A percentile compares a stretch with the other conserved stretches of the same genome.
phyloP scores from a whole-genome alignment of 2,329 filamentous ascomycete species.

The Colletotrichum lini region DNA sequence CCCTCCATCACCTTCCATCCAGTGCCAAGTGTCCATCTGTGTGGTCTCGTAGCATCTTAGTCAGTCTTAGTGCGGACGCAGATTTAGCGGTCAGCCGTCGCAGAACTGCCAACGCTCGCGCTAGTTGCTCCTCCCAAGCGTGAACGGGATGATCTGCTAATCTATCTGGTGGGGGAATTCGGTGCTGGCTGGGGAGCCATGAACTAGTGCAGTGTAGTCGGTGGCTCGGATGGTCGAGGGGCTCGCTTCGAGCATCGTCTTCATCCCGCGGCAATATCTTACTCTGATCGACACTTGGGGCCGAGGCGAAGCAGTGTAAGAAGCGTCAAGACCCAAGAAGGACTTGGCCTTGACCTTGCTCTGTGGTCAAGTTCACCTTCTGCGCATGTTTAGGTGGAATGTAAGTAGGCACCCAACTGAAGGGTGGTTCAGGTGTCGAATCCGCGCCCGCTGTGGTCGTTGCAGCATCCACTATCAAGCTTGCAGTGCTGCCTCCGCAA shows the following conservation, averaged over 20 bases:
- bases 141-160: constrained; percentile 12
- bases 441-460: constrained; percentile 12
- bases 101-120: constrained; percentile 23
- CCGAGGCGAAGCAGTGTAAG: neutral
- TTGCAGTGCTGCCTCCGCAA: constrained; percentile 19
- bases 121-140: constrained; percentile 9
- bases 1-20: neutral
- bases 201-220: neutral
- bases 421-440: neutral
- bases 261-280: constrained; percentile 25
- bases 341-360: neutral
- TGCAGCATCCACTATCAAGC: constrained; percentile 24
- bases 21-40: constrained; percentile 2
- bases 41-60: neutral
- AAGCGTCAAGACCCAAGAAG: neutral
- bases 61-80: neutral
- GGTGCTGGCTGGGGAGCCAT: constrained; percentile 20
- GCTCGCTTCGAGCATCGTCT: constrained; percentile 8
- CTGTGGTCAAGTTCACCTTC: neutral
- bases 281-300: constrained; percentile 6
- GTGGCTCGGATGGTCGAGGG: neutral
- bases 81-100: constrained; percentile 18
- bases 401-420: no score
- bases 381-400: neutral
- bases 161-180: constrained; percentile 16